Base-by-base conservation (phyloP, 495 filamentous ascomycete genomes). In the Achaetomiella virescens region DNA sequence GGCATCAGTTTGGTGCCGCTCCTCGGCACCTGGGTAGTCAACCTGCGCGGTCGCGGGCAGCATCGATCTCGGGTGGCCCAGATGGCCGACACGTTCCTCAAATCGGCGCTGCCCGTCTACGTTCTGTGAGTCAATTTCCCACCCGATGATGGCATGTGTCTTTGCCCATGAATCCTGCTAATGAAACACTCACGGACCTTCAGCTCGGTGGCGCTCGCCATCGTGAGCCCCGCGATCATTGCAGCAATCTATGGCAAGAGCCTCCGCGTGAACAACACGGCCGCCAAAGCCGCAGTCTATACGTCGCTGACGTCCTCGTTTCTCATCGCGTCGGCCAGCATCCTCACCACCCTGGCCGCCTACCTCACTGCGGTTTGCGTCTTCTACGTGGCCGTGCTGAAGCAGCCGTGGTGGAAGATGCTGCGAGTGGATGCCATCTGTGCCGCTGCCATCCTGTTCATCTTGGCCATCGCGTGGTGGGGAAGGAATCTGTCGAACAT, bases 391-490 rank as follows among this genome's bases (percentile, higher is more conserved):
- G 54, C 22, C 18, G 4, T 57, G 25, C 21, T 17, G 0, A 42
- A 22, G 25, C 18, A 36, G 21, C 43, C 45, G 48, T 57, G 54
- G 54, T 57, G 54, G 54, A 42, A 33, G 1, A 10, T 31, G 4
- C 1, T 57, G 20, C 31, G 31, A 21, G 2, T 57, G 8, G 54
- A 57, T 36, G 18, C 54, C 9, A 9, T 41, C 1, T 18, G 38
- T 29, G 54, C 38, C 0, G 31, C 25, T 5, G 54, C 22, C 12
- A 0, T 57, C 15, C 8, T 57, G 14, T n/a, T 50, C 5, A 9
- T 57, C 25, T 21, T 57, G 2, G 38, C 35, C 36, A 46, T 57
- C 21, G 40, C 40, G 2, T 50, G 37, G 37, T 50, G 25, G 9
- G 47, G 18, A 25, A 46, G 8, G 40, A 37, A 27, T 10, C 6